These are phyloP conservation scores for Amanita pseudoporphyria DNA, from an alignment of 768 basidiomycete genomes.

Conservation along the genomic window DNA sequence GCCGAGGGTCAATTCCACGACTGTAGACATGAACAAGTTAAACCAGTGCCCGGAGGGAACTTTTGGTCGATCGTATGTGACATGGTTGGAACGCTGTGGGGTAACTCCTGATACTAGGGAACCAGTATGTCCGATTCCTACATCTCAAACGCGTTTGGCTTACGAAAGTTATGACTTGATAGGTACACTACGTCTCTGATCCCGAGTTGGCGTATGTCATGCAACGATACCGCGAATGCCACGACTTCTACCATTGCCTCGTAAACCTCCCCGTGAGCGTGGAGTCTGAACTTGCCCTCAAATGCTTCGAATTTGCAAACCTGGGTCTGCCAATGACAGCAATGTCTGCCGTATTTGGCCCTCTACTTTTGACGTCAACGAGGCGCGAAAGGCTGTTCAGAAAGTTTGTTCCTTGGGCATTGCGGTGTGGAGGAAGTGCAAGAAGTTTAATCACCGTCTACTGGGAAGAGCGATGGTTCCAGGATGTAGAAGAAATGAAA, in stretches of 20 bases:
- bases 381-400: slow-evolving; percentile 52
- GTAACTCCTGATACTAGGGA: slow-evolving; percentile 93
- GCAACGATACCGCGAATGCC: slow-evolving; percentile 96
- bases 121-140: slow-evolving; percentile 42
- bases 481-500: slow-evolving; percentile 75
- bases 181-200: slow-evolving; percentile 94
- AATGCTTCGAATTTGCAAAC: slow-evolving; percentile 91
- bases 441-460: slow-evolving; percentile 81
- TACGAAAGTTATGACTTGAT: not conserved
- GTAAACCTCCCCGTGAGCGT: slow-evolving; percentile 84
- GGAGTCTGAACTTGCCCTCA: slow-evolving; percentile 87
- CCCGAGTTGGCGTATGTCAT: slow-evolving; percentile 96
- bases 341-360: slow-evolving; percentile 72
- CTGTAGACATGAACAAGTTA: slow-evolving; percentile 63
- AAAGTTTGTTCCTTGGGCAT: slow-evolving; percentile 91
- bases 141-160: not conserved
- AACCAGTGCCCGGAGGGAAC: slow-evolving; percentile 65
- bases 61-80: slow-evolving; percentile 78
- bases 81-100: slow-evolving; percentile 82
- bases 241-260: slow-evolving; percentile 95
- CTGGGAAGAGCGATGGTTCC: slow-evolving; percentile 93
- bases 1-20: slow-evolving; percentile 70
- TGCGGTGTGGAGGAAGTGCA: slow-evolving; percentile 70
- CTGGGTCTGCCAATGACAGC: slow-evolving; percentile 83
- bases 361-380: slow-evolving; percentile 52